Percentiles rank a stretch among this genome's conserved stretches.
Conservation (phyloP, 257 asterid genomes). For the Nicotiana knightiana region DNA sequence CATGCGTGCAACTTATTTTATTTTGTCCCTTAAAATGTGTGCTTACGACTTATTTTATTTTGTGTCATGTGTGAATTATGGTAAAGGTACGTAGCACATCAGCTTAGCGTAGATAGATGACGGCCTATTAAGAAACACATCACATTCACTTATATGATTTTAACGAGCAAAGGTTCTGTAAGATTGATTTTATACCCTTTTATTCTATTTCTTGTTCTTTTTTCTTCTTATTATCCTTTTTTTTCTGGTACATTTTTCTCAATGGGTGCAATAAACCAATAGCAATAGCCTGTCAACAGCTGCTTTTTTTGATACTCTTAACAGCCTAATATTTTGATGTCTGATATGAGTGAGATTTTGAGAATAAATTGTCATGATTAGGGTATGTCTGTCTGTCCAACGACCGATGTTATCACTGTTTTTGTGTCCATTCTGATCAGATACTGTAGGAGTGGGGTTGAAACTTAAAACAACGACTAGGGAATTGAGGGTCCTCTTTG, state of each 20-base stretch:
- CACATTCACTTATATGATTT: background rate
- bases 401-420: background rate
- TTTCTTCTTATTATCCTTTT: no score
- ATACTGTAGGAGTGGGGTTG: background rate
- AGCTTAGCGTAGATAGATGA: no score
- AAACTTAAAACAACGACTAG: background rate
- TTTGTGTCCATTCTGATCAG: background rate
- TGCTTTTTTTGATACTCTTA: conserved; percentile 5
- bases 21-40: background rate
- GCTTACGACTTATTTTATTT: background rate
- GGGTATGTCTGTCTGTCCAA: conserved; percentile 17
- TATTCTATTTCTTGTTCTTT: background rate
- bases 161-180: background rate
- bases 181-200: background rate
- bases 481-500: conserved; percentile 13
- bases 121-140: no score
- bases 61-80: background rate
- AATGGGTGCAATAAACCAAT: background rate
- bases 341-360: background rate
- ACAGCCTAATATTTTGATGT: conserved; percentile 5
- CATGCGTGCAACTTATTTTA: background rate
- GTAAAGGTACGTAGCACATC: background rate
- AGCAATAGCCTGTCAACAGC: conserved; percentile 3
- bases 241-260: background rate
- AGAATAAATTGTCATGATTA: background rate